These are phyloP conservation scores for Oropetium thomaeum DNA, from an alignment of 176 grass and related monocot species.

Conservation along the genomic window DNA sequence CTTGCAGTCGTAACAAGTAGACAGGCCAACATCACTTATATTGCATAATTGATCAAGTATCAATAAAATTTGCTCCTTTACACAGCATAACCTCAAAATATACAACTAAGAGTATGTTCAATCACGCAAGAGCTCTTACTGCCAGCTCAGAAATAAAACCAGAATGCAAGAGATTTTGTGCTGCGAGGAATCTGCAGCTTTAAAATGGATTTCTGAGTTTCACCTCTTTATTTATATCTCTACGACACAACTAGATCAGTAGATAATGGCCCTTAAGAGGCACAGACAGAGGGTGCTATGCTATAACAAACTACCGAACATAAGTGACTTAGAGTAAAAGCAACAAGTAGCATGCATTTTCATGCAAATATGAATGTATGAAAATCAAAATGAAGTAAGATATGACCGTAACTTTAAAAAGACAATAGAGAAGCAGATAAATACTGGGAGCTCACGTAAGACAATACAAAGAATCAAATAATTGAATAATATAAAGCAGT, in stretches of 20 bases:
- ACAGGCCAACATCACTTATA: not conserved
- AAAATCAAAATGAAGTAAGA: not conserved
- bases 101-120: no score
- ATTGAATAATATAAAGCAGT: constrained; percentile 16
- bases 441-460: constrained; percentile 9
- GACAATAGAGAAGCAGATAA: not conserved
- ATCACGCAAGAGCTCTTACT: constrained; percentile 9
- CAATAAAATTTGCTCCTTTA: not conserved
- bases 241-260: no score
- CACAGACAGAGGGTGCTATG: no score
- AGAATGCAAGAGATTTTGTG: no score
- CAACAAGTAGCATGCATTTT: not conserved
- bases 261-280: no score
- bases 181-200: no score
- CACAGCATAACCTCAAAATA: not conserved
- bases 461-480: constrained; percentile 1
- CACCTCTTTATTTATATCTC: no score
- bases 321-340: no score
- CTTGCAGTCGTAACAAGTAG: not conserved
- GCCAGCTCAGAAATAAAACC: no score
- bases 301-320: no score
- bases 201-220: no score
- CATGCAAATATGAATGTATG: not conserved
- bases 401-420: constrained; percentile 5
- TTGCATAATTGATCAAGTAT: not conserved